These are phyloP conservation scores for Starmerella potacharoeniae DNA, from an alignment of 805 yeast genomes.

Conservation along the genomic window DNA sequence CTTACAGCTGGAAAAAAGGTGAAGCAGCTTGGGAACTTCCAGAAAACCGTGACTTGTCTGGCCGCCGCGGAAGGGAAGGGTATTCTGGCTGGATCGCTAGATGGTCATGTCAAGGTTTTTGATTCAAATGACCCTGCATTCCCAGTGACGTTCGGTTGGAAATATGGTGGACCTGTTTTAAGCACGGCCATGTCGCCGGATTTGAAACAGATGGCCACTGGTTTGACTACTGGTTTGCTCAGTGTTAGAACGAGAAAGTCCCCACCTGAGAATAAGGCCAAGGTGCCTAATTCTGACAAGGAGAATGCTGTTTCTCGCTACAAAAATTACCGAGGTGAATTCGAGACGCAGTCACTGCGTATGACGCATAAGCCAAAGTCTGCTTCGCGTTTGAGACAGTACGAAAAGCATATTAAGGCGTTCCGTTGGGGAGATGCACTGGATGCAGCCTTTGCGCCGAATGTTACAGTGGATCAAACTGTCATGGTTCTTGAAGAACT, in stretches of 20 bases:
- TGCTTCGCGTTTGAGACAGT: constrained; percentile 49
- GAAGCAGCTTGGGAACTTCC: constrained; percentile 71
- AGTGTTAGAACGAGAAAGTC: constrained; percentile 81
- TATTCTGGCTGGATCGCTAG: constrained; percentile 86
- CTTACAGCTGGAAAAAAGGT: constrained; percentile 62
- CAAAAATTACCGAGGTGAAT: constrained; percentile 80
- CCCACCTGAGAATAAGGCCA: constrained; percentile 36
- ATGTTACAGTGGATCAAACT: constrained; percentile 68
- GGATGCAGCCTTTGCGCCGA: constrained; percentile 71
- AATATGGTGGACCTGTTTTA: constrained; percentile 86
- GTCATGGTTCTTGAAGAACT: constrained; percentile 77
- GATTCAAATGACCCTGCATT: constrained; percentile 55
- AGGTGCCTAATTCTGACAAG: constrained; percentile 12
- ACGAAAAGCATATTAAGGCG: constrained; percentile 72
- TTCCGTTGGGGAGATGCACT: constrained; percentile 91
- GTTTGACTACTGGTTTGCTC: constrained; percentile 77
- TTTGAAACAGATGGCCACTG: constrained; percentile 80
- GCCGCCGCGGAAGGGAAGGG: constrained; percentile 64
- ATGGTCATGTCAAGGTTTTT: constrained; percentile 93
- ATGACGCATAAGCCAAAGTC: constrained; percentile 34
- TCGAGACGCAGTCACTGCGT: constrained; percentile 54
- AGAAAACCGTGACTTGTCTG: constrained; percentile 83
- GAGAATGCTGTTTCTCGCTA: constrained; percentile 49
- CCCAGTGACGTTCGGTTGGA: constrained; percentile 95
- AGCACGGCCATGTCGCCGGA: constrained; percentile 84